Conservation (phyloP, 768 basidiomycete genomes). For the Guyanaporus albipodus region DNA sequence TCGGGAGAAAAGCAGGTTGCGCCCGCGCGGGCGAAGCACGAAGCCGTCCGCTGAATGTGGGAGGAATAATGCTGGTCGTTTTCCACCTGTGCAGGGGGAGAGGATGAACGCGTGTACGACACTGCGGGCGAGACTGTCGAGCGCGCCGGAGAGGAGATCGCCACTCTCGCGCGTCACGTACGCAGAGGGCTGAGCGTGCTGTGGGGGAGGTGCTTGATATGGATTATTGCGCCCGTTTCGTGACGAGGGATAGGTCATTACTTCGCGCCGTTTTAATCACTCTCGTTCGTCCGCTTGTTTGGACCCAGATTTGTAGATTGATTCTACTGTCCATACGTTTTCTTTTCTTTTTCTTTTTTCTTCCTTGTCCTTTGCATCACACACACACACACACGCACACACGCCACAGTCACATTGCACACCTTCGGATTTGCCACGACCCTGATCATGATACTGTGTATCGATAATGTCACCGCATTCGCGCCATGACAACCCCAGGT, state of each 20-base stretch:
- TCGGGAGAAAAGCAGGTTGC: slow-evolving; percentile 20
- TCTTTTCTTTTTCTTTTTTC: too few species aligned
- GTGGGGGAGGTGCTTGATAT: too few species aligned
- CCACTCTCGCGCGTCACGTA: slow-evolving; percentile 22
- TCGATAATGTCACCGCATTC: too few species aligned
- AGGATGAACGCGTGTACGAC: neutral
- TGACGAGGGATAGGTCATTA: too few species aligned
- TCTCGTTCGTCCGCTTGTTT: slow-evolving; percentile 10
- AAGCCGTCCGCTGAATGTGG: slow-evolving; percentile 1
- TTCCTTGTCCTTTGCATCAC: too few species aligned
- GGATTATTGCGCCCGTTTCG: too few species aligned
- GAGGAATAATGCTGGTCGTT: slow-evolving; percentile 14
- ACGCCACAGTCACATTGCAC: too few species aligned
- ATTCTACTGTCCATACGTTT: slow-evolving; percentile 23
- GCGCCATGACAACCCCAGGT: too few species aligned
- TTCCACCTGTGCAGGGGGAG: slow-evolving; percentile 2
- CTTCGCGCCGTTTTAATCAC: slow-evolving; percentile 7
- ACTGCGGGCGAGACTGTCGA: slow-evolving; percentile 9
- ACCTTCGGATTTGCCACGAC: too few species aligned
- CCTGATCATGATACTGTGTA: too few species aligned
- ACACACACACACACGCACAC: too few species aligned
- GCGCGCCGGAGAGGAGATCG: slow-evolving; percentile 21
- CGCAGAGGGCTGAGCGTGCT: slow-evolving; percentile 21
- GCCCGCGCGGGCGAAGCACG: slow-evolving; percentile 16
- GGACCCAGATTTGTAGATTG: too few species aligned